Base-by-base conservation (phyloP, 1,139 yeast genomes). In the Insectozyma bohioensis region DNA sequence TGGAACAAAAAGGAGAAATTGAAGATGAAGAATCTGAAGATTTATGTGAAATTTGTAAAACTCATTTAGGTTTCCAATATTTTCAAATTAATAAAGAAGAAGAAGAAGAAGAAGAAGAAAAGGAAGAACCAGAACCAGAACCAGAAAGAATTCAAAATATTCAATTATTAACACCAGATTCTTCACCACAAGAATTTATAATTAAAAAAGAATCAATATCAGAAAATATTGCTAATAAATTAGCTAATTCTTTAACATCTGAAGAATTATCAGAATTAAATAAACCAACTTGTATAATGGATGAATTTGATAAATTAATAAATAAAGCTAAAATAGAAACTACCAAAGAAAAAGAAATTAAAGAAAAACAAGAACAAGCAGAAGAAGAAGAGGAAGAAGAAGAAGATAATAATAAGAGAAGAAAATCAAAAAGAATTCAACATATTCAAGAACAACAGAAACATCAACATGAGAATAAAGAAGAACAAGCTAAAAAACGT, bases 11-110 rank as follows among this genome's bases (percentile, higher is more conserved):
- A 19, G 39, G 42, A 16, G 47, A 41, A 16, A 24, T 20, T 23
- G 40, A 41, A 4, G 46, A 48, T 4, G 46, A 42, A 19, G 49
- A 47, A 8, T 50, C 47, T 56, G 72, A 67, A 31, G 54, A 50
- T 15, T 48, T 67, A 27, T 69, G 75, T 50, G 70, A 58, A 29
- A 37, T 53, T 4, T 69, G 75, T 43, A 56, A 65, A 30, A 65
- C 73, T 2, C 58, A 61, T 34, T 49, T 67, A 12, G 56, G 67
- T 1, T 65, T 60, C 43, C 67, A 61, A 33, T 67, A 62, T 42
- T 62, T 68, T 45, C 45, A 53, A 14, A 48, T 64, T 27, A 52
- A 60, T 38, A 63, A 63, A 34, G 35, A 46, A 16, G 37, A 40
- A n/a, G 28, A 26, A 13, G 11, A 19, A 21, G 26, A 12, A 10